A percentile compares a stretch with the other conserved stretches of the same genome.
These are phyloP conservation scores for Cetradonia linearis DNA, from an alignment of 495 filamentous ascomycete genomes.

Conservation along the genomic window DNA sequence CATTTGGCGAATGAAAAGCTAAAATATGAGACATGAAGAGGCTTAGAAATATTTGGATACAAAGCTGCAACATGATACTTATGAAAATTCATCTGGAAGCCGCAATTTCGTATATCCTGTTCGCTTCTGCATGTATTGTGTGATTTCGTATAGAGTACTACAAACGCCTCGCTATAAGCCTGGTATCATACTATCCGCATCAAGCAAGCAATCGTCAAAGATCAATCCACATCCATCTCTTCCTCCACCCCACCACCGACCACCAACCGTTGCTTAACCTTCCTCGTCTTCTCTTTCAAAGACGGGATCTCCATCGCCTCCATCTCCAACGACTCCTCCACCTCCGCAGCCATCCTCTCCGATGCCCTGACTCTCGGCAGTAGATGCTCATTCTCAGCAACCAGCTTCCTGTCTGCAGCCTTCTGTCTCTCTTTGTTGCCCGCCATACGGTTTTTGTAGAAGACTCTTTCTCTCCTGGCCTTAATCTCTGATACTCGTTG, in stretches of 20 bases:
- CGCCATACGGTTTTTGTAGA: slow-evolving; percentile 85
- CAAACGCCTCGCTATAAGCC: slow-evolving; percentile 22
- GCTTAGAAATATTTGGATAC: background rate
- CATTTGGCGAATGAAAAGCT: slow-evolving; percentile 19
- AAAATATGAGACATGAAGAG: background rate
- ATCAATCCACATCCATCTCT: slow-evolving; percentile 55
- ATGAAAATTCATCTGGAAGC: background rate
- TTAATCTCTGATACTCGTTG: slow-evolving; percentile 82
- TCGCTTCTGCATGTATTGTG: slow-evolving; percentile 6
- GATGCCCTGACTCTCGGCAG: slow-evolving; percentile 52
- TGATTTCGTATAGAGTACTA: background rate
- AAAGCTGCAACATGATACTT: background rate
- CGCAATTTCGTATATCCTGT: background rate
- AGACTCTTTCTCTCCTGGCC: slow-evolving; percentile 67
- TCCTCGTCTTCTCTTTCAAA: slow-evolving; percentile 35
- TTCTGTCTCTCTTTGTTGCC: slow-evolving; percentile 73
- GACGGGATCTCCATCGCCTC: slow-evolving; percentile 22
- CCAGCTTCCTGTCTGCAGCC: slow-evolving; percentile 72
- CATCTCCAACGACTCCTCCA: slow-evolving; percentile 29
- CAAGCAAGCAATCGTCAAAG: background rate
- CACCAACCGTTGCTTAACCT: slow-evolving; percentile 50
- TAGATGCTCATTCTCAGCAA: slow-evolving; percentile 85
- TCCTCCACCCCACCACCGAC: slow-evolving; percentile 59
- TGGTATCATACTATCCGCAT: slow-evolving; percentile 6
- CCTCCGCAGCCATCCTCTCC: slow-evolving; percentile 42